Evolutionary conservation across 2,329 filamentous ascomycete species (phyloP).

Genomic region (Trichophyton rubrum): DNA sequence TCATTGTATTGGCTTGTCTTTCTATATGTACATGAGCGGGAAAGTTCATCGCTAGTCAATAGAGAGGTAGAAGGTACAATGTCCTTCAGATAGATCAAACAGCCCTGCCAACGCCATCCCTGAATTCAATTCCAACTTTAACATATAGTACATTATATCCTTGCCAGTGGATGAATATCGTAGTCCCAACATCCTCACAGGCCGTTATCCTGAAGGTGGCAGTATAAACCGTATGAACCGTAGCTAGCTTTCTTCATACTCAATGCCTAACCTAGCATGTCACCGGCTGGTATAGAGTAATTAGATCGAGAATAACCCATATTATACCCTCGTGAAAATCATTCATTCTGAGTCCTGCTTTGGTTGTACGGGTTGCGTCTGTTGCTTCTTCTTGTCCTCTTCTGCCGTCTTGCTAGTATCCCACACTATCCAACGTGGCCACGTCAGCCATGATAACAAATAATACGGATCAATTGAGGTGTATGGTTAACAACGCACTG

Average conservation of each 20-base stretch:
- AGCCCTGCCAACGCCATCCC: neutral
- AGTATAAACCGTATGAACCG: too few species aligned
- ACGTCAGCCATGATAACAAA: neutral
- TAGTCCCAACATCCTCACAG: too few species aligned
- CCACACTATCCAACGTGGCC: slow-evolving; percentile 24
- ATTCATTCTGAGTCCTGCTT: slow-evolving; percentile 17
- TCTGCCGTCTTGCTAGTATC: slow-evolving; percentile 22
- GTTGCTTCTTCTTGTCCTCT: neutral
- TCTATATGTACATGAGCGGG: neutral
- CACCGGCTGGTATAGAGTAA: too few species aligned
- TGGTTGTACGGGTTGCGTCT: neutral
- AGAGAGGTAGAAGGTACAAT: neutral
- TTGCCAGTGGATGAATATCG: too few species aligned
- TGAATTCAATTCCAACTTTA: neutral
- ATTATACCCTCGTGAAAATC: too few species aligned
- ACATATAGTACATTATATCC: neutral
- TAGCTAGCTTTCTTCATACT: too few species aligned
- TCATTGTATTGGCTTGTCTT: neutral
- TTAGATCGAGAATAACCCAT: too few species aligned
- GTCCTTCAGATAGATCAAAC: neutral
- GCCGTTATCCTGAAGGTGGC: too few species aligned
- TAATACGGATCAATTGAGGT: neutral
- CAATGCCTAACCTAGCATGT: too few species aligned
- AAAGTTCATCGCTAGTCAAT: neutral
- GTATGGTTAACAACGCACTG: slow-evolving; percentile 43